These are phyloP conservation scores for Canavalia gladiata DNA, from an alignment of 306 rosid species.

Conservation along the genomic window DNA sequence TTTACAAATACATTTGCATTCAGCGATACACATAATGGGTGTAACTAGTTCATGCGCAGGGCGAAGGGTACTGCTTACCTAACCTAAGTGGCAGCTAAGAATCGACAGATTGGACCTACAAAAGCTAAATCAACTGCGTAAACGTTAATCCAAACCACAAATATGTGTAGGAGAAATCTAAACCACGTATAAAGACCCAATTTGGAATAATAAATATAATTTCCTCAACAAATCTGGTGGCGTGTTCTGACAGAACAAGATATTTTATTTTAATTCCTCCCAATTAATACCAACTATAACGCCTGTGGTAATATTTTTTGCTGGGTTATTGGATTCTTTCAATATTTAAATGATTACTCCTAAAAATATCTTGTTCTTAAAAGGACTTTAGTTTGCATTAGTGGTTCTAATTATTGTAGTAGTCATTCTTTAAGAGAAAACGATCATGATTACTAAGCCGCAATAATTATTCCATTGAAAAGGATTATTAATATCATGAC, in stretches of 20 bases:
- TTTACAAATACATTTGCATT: background rate
- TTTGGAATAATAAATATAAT: background rate
- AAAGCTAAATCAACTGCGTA: background rate
- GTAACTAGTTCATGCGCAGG: background rate
- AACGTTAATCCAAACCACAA: slow-evolving; percentile 2
- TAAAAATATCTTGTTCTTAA: slow-evolving; percentile 17
- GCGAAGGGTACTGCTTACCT: background rate
- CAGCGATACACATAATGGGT: background rate
- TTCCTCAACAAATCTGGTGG: slow-evolving; percentile 22
- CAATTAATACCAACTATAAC: background rate
- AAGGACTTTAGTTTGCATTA: background rate
- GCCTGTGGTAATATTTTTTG: background rate
- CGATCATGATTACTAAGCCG: background rate
- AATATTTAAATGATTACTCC: slow-evolving; percentile 32
- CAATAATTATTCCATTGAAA: background rate
- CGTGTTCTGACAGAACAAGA: background rate
- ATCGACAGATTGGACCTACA: background rate
- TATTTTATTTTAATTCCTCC: background rate
- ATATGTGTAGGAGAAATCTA: background rate
- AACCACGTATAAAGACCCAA: background rate
- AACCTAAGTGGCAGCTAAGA: background rate
- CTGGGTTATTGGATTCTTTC: background rate
- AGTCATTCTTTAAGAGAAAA: slow-evolving; percentile 29
- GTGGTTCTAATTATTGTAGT: slow-evolving; percentile 22
- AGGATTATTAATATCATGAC: background rate